Conservation (phyloP, 306 rosid species). For the Vigna nakashimae region DNA sequence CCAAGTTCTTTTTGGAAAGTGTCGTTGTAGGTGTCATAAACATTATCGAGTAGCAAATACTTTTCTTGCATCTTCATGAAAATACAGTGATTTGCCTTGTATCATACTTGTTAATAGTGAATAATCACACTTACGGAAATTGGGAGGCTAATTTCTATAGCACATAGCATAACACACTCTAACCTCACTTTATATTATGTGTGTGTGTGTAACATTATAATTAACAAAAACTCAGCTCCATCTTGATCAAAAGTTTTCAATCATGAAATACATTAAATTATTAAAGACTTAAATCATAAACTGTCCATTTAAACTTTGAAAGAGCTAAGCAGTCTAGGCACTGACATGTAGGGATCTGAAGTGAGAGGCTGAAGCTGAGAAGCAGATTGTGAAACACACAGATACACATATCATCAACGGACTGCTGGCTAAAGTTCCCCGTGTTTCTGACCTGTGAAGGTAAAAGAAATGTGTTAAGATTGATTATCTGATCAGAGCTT, state of each 20-base stretch:
- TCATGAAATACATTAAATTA: no score
- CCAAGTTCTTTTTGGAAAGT: neutral
- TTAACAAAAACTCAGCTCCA: neutral
- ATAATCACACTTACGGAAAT: neutral
- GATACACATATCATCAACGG: neutral
- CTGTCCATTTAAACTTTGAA: neutral
- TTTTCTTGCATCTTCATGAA: conserved; percentile 10
- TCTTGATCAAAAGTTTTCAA: neutral
- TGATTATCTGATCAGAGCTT: neutral
- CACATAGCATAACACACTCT: neutral
- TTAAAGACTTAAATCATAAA: neutral
- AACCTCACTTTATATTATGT: neutral
- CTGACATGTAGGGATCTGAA: neutral
- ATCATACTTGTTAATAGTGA: neutral
- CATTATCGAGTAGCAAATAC: conserved; percentile 8
- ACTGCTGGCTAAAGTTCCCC: neutral
- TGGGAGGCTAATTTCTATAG: neutral
- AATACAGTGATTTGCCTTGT: neutral
- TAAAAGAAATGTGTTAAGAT: neutral
- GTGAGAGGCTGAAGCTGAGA: neutral
- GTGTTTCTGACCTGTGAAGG: neutral
- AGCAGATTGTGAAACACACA: neutral
- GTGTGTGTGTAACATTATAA: no score
- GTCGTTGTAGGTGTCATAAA: neutral
- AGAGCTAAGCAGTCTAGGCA: neutral